Evolutionary conservation across 208 protist species (phyloP), one percentile per base, ranked within the genome.

Genomic region (Vickermania spadyakhi): DNA sequence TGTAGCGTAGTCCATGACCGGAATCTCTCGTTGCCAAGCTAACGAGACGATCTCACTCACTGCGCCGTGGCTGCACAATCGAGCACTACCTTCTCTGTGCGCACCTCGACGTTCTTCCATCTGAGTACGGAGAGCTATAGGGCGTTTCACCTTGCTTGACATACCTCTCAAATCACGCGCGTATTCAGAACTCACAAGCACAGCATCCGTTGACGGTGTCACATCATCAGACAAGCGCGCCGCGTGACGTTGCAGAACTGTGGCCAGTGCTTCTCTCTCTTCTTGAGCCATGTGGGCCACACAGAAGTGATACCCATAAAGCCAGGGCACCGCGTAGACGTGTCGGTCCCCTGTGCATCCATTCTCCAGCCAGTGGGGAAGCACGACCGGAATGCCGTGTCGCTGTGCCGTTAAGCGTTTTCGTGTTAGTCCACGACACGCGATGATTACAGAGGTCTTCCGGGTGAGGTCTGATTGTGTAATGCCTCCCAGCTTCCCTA

Each of bases 271-370:
- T 18, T 64, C 51, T 45, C 72, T 72, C 60, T 94, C 81, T 2
- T 68, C 56, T 5, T 31, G 56, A 0, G 64, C 45, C 41, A 91
- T 59, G 2, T 73, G 68, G 13, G 81, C 81, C 0, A 74, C 60
- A 42, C 68, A 82, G 58, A 94, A 86, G 7, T 60, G 57, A 56
- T 94, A 94, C 25, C 84, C 81, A 45, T 68, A 53, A 49, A 94
- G 71, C 49, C 60, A 73, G 28, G 79, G 76, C 11, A 90, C 70
- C 13, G 65, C 61, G 28, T 51, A 79, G 0, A 36, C 56, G 13
- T 13, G 29, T n/a, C 67, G 56, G 21, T 60, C 1, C 13, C 70
- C 23, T 14, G 56, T 30, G 0, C 61, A 66, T 53, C 62, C 42
- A 0, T 61, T 58, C 21, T 52, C 42, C 7, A 93, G 52, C 79